Conservation (phyloP, 1,284 basidiomycete genomes). For the Cryptococcus amylolentus region DNA sequence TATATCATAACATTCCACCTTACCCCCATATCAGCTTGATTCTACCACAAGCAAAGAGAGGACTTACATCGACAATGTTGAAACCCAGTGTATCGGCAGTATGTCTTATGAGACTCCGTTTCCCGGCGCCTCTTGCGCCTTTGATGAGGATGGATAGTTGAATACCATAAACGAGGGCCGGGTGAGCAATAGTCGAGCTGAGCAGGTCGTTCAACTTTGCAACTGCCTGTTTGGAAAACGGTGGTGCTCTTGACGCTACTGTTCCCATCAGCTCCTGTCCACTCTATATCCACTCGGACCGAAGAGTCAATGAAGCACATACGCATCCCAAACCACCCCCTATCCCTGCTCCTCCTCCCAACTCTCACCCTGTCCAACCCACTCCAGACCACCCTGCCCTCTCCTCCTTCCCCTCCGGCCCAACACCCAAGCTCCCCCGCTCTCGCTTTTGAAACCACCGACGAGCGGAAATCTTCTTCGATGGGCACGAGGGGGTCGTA, state of each 20-base stretch:
- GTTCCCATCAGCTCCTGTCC: background rate
- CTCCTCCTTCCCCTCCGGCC: conserved; percentile 60
- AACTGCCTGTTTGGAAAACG: conserved; percentile 20
- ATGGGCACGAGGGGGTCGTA: conserved; percentile 54
- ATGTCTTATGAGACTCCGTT: conserved; percentile 46
- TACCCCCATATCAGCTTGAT: background rate
- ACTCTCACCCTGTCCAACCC: conserved; percentile 51
- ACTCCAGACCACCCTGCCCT: conserved; percentile 51
- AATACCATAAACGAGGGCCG: conserved; percentile 20
- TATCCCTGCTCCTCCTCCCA: conserved; percentile 20
- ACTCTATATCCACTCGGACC: too few species aligned
- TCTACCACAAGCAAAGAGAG: background rate
- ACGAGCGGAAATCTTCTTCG: conserved; percentile 52
- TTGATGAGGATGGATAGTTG: conserved; percentile 52
- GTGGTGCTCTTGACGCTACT: conserved; percentile 19
- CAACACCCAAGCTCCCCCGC: conserved; percentile 78
- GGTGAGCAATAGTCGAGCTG: conserved; percentile 21
- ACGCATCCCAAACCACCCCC: conserved; percentile 33
- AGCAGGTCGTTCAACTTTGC: conserved; percentile 36
- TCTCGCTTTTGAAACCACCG: conserved; percentile 39
- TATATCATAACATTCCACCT: conserved; percentile 84
- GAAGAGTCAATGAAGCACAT: conserved; percentile 8
- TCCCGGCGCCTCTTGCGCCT: conserved; percentile 55
- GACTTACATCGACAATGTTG: conserved; percentile 71
- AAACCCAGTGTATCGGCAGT: conserved; percentile 50